Base-by-base conservation (phyloP, 768 basidiomycete species). In the Trametes maxima region DNA sequence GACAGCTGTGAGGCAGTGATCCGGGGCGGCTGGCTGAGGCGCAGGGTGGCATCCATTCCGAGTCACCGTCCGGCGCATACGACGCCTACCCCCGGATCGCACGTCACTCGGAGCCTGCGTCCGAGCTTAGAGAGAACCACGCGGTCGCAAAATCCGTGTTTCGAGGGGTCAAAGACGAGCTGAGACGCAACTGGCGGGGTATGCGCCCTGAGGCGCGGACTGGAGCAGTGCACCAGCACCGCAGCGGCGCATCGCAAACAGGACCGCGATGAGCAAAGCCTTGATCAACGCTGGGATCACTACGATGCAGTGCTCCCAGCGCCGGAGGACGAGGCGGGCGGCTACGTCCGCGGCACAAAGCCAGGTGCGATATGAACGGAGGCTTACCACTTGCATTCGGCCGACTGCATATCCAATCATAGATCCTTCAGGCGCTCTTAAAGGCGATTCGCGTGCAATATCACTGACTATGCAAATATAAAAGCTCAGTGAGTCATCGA, bases 1-100 rank as follows among this genome's bases (percentile, higher is more conserved):
- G 25, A 48, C 19, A 47, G 47, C 7, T 16, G 51, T 24, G 36
- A 47, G 57, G 57, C 57, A 33, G 40, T 58, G 57, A 58, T 50
- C 57, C 47, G 57, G 57, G 19, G 40, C 37, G 22, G 43, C 37
- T 14, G 40, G 28, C 39, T 11, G 46, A 43, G 17, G 47, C 56
- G 47, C 33, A 40, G 25, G 48, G 28, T 2, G 28, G 56, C 37
- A 39, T 11, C 40, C 33, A 58, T 50, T 49, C 48, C 57, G 57
- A 58, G 48, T 58, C 48, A 50, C 19, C 40, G 39, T 16, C 22
- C 50, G 50, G 19, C 3, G 36, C 37, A 7, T 8, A 21, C 45
- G 14, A 8, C 35, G 44, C 33, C 39, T 13, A 37, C 12, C 39
- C 24, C 39, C 46, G 36, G 22, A 46, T 24, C n/a, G 56, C 37